A percentile compares a stretch with the other conserved stretches of the same genome.
Evolutionary conservation across 176 grass and related monocot genomes (phyloP).

Genomic region (Olyra latifolia): DNA sequence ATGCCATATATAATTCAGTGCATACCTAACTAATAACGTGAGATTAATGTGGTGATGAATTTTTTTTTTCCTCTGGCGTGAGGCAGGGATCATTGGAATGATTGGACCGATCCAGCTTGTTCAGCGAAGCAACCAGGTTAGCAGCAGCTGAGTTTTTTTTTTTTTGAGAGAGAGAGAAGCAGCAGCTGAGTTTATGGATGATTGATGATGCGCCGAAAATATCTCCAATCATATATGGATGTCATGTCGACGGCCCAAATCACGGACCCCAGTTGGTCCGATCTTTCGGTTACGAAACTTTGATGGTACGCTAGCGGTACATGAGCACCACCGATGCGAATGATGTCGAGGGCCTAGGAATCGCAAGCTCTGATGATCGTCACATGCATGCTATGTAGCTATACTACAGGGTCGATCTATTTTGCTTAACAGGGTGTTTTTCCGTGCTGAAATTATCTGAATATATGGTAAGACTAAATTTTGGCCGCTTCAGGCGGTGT

Average conservation of each 20-base stretch:
- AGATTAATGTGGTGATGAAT: background rate
- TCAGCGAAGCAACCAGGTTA: background rate
- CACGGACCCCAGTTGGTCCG: slow-evolving; percentile 4
- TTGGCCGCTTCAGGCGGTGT: no score
- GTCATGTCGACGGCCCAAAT: background rate
- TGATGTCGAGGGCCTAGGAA: background rate
- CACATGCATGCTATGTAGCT: background rate
- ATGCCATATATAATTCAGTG: background rate
- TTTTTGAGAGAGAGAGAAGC: no score
- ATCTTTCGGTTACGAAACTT: background rate
- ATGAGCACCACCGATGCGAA: background rate
- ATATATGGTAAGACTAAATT: no score
- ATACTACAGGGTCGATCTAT: no score
- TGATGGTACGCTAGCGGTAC: background rate
- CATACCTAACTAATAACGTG: background rate
- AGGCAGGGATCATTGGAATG: background rate
- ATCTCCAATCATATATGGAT: background rate
- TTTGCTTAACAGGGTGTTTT: no score
- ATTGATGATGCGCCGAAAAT: slow-evolving; percentile 5
- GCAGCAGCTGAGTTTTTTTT: no score
- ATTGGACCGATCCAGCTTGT: slow-evolving; percentile 32
- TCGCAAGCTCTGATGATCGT: background rate
- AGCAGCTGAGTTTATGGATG: no score
- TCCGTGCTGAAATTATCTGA: no score
- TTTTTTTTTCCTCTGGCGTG: background rate